Conservation (phyloP, 192 early-diverging fungal species). For the Coemansia sp. region DNA sequence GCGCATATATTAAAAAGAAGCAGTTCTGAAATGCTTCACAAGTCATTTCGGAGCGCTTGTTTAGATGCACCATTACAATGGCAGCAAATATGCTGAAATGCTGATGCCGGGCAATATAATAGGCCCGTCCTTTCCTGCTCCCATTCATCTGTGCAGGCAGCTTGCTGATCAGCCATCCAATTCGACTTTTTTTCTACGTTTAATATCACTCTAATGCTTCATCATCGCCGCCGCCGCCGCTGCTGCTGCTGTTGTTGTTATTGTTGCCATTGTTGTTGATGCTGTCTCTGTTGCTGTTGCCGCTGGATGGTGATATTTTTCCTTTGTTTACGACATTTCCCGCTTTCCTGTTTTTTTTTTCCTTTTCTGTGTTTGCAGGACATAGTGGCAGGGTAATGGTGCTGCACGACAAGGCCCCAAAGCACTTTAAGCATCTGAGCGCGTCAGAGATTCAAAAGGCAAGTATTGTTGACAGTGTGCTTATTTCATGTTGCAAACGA, state of each 20-base stretch:
- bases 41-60: not conserved
- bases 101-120: not conserved
- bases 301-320: not conserved
- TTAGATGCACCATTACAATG: not conserved
- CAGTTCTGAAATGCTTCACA: not conserved
- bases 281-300: not conserved
- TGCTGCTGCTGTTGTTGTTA: not conserved
- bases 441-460: slow-evolving; percentile 64
- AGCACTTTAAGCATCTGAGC: slow-evolving; percentile 67
- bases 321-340: not conserved
- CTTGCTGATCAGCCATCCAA: not conserved
- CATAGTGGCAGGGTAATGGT: slow-evolving; percentile 65
- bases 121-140: not conserved
- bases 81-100: not conserved
- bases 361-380: slow-evolving; percentile 18
- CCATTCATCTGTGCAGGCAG: not conserved
- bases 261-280: not conserved
- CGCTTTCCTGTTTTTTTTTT: not conserved
- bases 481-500: not conserved
- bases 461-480: slow-evolving; percentile 6
- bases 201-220: not conserved
- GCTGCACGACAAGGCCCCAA: slow-evolving; percentile 79
- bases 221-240: not conserved
- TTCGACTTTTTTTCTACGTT: not conserved
- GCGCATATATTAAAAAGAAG: not conserved